These are phyloP conservation scores for Aspergillus cristatus DNA, from an alignment of 495 filamentous ascomycete species.

Conservation along the genomic window DNA sequence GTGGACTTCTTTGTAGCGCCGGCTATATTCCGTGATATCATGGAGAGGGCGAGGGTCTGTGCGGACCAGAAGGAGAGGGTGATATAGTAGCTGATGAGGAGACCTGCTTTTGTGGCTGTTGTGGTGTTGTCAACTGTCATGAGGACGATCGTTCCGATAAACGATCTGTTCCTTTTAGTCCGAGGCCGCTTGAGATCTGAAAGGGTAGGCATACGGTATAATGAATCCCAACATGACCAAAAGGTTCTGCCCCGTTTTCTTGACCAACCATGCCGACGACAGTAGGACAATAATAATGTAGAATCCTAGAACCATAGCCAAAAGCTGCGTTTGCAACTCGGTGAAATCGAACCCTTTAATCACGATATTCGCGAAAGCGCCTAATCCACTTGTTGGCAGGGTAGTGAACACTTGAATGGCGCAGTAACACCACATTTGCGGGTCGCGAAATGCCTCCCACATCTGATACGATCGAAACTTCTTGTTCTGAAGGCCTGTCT, in stretches of 20 bases:
- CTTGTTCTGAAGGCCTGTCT: slow-evolving; percentile 46
- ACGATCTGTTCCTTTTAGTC: slow-evolving; percentile 17
- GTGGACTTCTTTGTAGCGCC: slow-evolving; percentile 60
- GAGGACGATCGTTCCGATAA: slow-evolving; percentile 54
- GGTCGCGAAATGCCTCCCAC: slow-evolving; percentile 34
- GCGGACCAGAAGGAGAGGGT: slow-evolving; percentile 49
- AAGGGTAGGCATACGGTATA: slow-evolving; percentile 43
- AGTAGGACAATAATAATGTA: slow-evolving; percentile 62
- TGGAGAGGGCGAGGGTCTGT: slow-evolving; percentile 48
- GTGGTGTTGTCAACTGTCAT: slow-evolving; percentile 50
- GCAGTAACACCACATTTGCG: slow-evolving; percentile 38
- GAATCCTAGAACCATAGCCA: slow-evolving; percentile 60
- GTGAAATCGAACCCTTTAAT: slow-evolving; percentile 36
- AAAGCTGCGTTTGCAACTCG: slow-evolving; percentile 32
- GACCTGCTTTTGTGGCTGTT: slow-evolving; percentile 37
- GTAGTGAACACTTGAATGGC: slow-evolving; percentile 56
- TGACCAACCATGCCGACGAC: slow-evolving; percentile 53
- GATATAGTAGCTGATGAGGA: slow-evolving; percentile 55
- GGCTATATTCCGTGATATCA: slow-evolving; percentile 57
- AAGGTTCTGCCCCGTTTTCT: slow-evolving; percentile 53
- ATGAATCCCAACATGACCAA: slow-evolving; percentile 55
- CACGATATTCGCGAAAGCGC: slow-evolving; percentile 58
- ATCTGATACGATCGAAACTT: slow-evolving; percentile 40
- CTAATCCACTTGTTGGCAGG: slow-evolving; percentile 56
- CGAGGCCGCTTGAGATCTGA: neutral